phyloP scores from a whole-genome alignment of 2,329 filamentous ascomycete genomes.

The Cadophora gregata region DNA sequence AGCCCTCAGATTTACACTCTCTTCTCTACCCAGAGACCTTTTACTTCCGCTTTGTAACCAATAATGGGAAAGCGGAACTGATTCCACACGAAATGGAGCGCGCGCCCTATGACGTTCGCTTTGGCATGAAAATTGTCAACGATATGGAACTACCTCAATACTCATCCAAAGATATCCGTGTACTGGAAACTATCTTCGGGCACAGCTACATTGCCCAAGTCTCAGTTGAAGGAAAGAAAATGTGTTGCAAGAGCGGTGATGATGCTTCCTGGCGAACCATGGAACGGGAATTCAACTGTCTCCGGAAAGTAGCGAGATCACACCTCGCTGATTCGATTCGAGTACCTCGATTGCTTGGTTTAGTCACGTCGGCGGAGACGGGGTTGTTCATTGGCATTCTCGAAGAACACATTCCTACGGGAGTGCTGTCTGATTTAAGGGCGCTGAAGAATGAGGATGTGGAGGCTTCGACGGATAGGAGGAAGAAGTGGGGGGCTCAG shows the following conservation, averaged over 20 bases:
- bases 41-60: too few relatives aligned
- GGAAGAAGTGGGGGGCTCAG: slow-evolving; percentile 33
- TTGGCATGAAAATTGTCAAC: too few relatives aligned
- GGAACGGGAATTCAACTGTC: slow-evolving; percentile 30
- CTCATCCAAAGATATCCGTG: background rate
- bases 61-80: too few relatives aligned
- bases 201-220: slow-evolving; percentile 24
- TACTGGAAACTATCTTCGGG: background rate
- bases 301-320: slow-evolving; percentile 25
- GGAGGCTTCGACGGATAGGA: slow-evolving; percentile 19
- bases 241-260: slow-evolving; percentile 30
- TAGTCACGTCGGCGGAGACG: slow-evolving; percentile 22
- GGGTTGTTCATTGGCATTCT: slow-evolving; percentile 32
- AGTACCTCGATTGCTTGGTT: slow-evolving; percentile 25
- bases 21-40: too few relatives aligned
- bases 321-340: slow-evolving; percentile 25
- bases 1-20: too few relatives aligned
- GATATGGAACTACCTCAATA: too few relatives aligned
- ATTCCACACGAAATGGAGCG: too few relatives aligned
- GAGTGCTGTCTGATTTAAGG: slow-evolving; percentile 11
- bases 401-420: slow-evolving; percentile 29
- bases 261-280: slow-evolving; percentile 18
- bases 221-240: slow-evolving; percentile 23
- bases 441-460: slow-evolving; percentile 8
- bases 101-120: too few relatives aligned